These are phyloP conservation scores for Poteriospumella lacustris DNA, from an alignment of 108 stramenopile genomes.

Conservation along the genomic window DNA sequence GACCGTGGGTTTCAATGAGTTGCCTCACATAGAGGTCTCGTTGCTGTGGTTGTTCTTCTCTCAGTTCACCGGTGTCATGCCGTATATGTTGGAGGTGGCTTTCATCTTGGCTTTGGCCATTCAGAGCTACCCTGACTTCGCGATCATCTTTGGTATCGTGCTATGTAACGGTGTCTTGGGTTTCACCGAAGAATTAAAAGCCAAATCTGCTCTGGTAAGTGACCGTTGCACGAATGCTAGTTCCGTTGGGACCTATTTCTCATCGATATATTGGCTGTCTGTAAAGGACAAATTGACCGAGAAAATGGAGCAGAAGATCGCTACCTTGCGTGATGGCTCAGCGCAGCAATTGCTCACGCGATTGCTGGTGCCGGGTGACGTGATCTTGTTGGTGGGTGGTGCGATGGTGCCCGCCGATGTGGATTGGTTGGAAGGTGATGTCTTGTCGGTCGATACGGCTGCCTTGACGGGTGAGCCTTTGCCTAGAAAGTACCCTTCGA, in stretches of 20 bases:
- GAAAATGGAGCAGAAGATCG: slow-evolving; percentile 54
- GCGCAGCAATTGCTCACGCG: slow-evolving; percentile 44
- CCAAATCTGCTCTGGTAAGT: slow-evolving; percentile 28
- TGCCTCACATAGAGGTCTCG: slow-evolving; percentile 36
- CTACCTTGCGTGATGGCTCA: slow-evolving; percentile 57
- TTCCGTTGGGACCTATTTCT: too few species aligned
- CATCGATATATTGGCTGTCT: slow-evolving; percentile 22
- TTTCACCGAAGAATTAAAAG: slow-evolving; percentile 68
- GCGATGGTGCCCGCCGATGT: slow-evolving; percentile 70
- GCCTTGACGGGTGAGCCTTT: slow-evolving; percentile 74
- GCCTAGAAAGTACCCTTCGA: slow-evolving; percentile 55
- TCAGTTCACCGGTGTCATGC: slow-evolving; percentile 19
- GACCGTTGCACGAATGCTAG: too few species aligned
- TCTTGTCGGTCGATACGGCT: slow-evolving; percentile 64
- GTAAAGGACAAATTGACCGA: slow-evolving; percentile 49
- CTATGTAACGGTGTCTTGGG: slow-evolving; percentile 60
- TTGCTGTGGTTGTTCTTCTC: slow-evolving; percentile 36
- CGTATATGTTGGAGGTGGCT: slow-evolving; percentile 22
- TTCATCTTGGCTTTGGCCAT: slow-evolving; percentile 36
- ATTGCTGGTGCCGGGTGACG: slow-evolving; percentile 72
- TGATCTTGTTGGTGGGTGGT: slow-evolving; percentile 66
- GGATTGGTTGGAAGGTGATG: slow-evolving; percentile 63
- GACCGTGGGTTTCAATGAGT: slow-evolving; percentile 54
- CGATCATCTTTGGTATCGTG: slow-evolving; percentile 57
- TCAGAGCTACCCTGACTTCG: slow-evolving; percentile 55